Conservation (phyloP, 306 rosid species). For the Cucumis sativus region DNA sequence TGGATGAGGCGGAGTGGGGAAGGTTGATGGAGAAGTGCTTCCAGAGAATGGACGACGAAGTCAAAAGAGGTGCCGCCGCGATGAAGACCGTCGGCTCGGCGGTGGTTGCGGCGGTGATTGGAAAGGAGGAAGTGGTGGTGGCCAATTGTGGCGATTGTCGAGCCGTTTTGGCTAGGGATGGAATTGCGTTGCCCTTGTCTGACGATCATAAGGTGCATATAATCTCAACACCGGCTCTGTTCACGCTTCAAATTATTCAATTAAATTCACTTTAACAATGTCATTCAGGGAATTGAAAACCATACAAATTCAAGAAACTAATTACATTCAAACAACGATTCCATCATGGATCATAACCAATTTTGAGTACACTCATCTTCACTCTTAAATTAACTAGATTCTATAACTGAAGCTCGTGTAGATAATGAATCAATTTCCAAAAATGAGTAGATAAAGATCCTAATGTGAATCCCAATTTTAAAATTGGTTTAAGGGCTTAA, state of each 20-base stretch:
- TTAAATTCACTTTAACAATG: background rate
- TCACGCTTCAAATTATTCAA: background rate
- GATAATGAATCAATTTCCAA: background rate
- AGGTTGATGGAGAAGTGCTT: slow-evolving; percentile 70
- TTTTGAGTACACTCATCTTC: too few species aligned
- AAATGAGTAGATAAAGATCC: background rate
- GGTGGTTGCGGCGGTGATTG: slow-evolving; percentile 49
- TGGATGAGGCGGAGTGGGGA: slow-evolving; percentile 31
- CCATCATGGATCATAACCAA: background rate
- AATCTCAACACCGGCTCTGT: background rate
- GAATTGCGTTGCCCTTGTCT: slow-evolving; percentile 46
- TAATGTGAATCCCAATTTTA: background rate
- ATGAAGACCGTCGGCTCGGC: slow-evolving; percentile 55
- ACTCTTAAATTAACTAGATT: background rate
- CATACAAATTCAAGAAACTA: background rate
- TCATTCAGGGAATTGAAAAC: background rate
- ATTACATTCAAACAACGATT: background rate
- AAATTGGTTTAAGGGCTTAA: background rate
- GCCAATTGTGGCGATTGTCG: slow-evolving; percentile 85
- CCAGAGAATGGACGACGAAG: slow-evolving; percentile 57
- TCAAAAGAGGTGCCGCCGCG: slow-evolving; percentile 21
- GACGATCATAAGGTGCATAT: slow-evolving; percentile 62
- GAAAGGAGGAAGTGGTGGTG: slow-evolving; percentile 34
- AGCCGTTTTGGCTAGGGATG: slow-evolving; percentile 67
- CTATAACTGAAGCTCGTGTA: background rate